Conservation (phyloP, 75 land plant genomes). For the Pinus albicaulis region DNA sequence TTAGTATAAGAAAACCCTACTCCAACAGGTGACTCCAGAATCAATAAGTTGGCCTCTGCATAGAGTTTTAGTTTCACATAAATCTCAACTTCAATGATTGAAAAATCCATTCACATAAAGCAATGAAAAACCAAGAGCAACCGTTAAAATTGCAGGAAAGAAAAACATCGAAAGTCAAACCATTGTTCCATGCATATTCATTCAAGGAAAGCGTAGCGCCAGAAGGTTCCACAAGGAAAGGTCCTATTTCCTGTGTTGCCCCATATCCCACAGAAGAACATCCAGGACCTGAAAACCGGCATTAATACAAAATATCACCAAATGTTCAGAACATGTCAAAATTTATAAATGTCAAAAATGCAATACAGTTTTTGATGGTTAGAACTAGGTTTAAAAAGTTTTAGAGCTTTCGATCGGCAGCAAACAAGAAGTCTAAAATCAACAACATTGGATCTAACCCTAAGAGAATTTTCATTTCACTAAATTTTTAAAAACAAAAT, state of each 20-base stretch:
- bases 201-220: slow-evolving; percentile 45
- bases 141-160: neutral
- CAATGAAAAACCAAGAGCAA: neutral
- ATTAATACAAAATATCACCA: no score
- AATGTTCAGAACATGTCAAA: no score
- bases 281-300: slow-evolving; percentile 63
- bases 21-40: slow-evolving; percentile 4
- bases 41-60: slow-evolving; percentile 4
- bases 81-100: no score
- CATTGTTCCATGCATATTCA: slow-evolving; percentile 64
- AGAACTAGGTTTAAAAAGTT: no score
- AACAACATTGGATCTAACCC: no score
- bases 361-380: no score
- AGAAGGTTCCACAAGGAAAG: slow-evolving; percentile 44
- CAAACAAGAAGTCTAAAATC: no score
- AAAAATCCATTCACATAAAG: no score
- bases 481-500: no score
- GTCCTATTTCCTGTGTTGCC: slow-evolving; percentile 75
- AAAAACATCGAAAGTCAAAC: slow-evolving; percentile 4
- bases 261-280: slow-evolving; percentile 88
- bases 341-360: no score
- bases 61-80: neutral
- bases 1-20: slow-evolving; percentile 5
- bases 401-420: no score
- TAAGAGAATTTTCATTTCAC: no score